Evolutionary conservation across 2,329 filamentous ascomycete species (phyloP), one percentile per base, ranked within the genome.

Genomic region (Neopestalotiopsis sp.): DNA sequence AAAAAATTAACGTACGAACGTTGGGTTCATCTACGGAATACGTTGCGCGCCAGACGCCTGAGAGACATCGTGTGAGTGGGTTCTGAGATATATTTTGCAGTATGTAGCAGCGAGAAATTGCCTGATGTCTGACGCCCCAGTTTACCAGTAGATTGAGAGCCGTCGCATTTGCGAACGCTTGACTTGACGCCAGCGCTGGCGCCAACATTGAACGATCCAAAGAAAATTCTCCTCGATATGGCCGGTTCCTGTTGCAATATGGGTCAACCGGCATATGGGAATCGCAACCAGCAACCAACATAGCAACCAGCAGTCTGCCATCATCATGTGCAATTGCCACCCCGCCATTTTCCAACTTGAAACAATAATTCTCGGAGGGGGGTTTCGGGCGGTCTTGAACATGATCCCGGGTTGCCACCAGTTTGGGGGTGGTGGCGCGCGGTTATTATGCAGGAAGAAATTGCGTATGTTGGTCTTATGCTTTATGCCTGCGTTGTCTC

Each of bases 141-240:
- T 53, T 53, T 53, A 24, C 45, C 45, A 53, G 45, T 53, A 53
- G 45, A 53, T n/a, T 53, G 45, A 53, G 45, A 53, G 45, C 45
- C 45, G 45, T 24, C 12, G 45, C 45, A 53, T 53, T 24, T 10
- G 45, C 45, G 45, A 53, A n/a, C 45, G 45, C 45, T 53, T 24
- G 45, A 53, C 45, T 53, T 53, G 45, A 53, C 45, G 45, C 45
- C 45, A 53, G 20, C 24, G 24, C 24, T 28, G 24, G 45, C 45
- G 45, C 45, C 45, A 20, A 24, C 34, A 38, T 38, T 6, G 34
- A 38, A 10, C 6, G 34, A 38, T 6, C 24, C 24, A 53, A 24
- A 20, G n/a, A 53, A 53, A 53, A 53, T n/a, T 53, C 45, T 53
- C n/a, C n/a, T 53, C 45, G 7, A 7, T 9, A 17, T 3, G 9